Evolutionary conservation across 1,284 basidiomycete genomes (phyloP).

Genomic region (Microbotryum scabiosae): DNA sequence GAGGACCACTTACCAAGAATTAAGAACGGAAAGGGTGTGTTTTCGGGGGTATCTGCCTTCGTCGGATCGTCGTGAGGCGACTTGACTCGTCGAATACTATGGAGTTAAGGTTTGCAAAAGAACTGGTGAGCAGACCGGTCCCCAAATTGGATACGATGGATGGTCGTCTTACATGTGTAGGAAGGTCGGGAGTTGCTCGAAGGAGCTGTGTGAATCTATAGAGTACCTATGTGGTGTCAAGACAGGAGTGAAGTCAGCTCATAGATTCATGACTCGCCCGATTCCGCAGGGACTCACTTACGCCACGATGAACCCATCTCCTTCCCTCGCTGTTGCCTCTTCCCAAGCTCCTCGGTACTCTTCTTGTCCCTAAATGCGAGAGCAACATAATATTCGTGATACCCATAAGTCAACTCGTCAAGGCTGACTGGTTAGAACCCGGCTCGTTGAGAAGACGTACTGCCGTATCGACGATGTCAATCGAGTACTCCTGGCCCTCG

Average conservation of each 20-base stretch:
- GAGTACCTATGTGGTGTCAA: conserved; percentile 9
- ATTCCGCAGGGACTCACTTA: conserved; percentile 6
- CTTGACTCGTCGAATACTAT: conserved; percentile 17
- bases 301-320: conserved; percentile 21
- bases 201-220: conserved; percentile 16
- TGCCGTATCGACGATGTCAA: conserved; percentile 22
- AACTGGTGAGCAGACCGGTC: neutral
- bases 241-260: neutral
- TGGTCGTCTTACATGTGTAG: conserved; percentile 10
- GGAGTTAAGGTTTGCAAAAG: neutral
- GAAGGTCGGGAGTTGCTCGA: conserved; percentile 18
- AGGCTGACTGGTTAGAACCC: no score
- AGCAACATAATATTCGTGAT: no score
- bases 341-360: conserved; percentile 22
- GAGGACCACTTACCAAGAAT: conserved; percentile 6
- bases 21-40: conserved; percentile 26
- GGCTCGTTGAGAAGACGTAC: neutral
- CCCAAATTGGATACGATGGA: neutral
- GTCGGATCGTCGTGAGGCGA: conserved; percentile 18
- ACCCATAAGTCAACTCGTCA: no score
- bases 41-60: conserved; percentile 12
- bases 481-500: conserved; percentile 16
- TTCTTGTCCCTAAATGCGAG: conserved; percentile 7
- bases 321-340: conserved; percentile 16
- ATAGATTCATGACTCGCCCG: no score